Evolutionary conservation across 1,139 yeast genomes (phyloP).

Genomic region (Taphrina populina): DNA sequence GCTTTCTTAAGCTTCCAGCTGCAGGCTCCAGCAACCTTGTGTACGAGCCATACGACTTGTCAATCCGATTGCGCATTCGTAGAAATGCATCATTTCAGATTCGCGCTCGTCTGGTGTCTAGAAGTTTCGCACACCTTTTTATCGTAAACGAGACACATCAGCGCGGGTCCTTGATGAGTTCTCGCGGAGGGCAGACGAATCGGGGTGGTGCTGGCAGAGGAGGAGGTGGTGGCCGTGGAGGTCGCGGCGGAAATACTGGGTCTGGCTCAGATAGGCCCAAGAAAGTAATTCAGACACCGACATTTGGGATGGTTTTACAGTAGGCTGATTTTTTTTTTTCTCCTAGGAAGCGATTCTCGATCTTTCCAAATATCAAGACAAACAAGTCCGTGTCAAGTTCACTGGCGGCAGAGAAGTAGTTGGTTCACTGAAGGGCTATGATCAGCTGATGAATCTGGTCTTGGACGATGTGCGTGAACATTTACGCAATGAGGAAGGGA

Average conservation of each 20-base stretch:
- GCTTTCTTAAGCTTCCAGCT: too few relatives aligned
- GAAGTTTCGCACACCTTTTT: too few relatives aligned
- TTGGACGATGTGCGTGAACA: constrained; percentile 78
- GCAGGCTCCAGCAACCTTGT: too few relatives aligned
- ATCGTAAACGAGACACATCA: too few relatives aligned
- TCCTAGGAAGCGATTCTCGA: constrained; percentile 80
- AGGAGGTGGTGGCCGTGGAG: constrained; percentile 59
- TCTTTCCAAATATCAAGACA: constrained; percentile 72
- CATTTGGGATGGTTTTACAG: background rate
- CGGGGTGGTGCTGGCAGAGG: constrained; percentile 33
- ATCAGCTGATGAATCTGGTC: constrained; percentile 89
- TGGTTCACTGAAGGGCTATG: constrained; percentile 83
- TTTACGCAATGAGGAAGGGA: constrained; percentile 62
- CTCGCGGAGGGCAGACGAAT: constrained; percentile 12
- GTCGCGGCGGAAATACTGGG: constrained; percentile 11
- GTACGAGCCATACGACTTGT: too few relatives aligned
- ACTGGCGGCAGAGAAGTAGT: constrained; percentile 81
- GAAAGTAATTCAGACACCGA: constrained; percentile 9
- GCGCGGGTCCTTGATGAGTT: constrained; percentile 6
- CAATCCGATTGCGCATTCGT: too few relatives aligned
- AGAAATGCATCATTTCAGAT: too few relatives aligned
- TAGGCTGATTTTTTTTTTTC: background rate
- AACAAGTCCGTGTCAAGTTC: constrained; percentile 71
- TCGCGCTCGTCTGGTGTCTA: too few relatives aligned
- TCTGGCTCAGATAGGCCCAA: constrained; percentile 22